Evolutionary conservation across 2,329 filamentous ascomycete species (phyloP), one percentile per base, ranked within the genome.

Genomic region (Penicillium griseofulvum): DNA sequence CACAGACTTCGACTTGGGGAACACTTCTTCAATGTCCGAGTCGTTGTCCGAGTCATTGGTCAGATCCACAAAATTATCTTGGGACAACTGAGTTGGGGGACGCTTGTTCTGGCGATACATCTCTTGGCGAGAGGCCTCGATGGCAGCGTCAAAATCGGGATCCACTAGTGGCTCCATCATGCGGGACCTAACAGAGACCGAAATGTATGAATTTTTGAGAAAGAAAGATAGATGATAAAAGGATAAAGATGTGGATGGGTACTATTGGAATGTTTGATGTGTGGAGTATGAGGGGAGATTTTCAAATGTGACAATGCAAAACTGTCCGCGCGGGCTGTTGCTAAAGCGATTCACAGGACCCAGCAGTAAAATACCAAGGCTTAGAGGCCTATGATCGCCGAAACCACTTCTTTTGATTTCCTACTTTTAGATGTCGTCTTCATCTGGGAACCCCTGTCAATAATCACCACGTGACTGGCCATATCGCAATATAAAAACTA

Each of bases 31-130:
- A 7, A 65, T n/a, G 14, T 67, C 61, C 7, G 66, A 65, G 31
- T 70, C 65, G n/a, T 60, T 46, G 42, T 66, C 67, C 0, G 69
- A 70, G 12, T 72, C 69, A 14, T 56, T 61, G 3, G 72, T 74
- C 17, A 74, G 54, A 49, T 74, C 72, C 19, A 74, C 68, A 17
- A 72, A 46, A n/a, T 59, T 41, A 33, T 38, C 37, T 26, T 54
- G 53, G 9, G 33, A 22, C 9, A 24, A 17, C 5, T 45, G 44
- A 24, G 52, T 22, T 14, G 50, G 17, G 8, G 48, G 24, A 29
- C 19, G 22, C 55, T 26, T 29, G 24, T 31, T 7, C 52, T 46
- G 31, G 9, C 17, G 24, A 29, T 17, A 49, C 9, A 46, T 33
- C n/a, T 67, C 61, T 24, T 33, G 37, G 5, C 68, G 49, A 9